A percentile compares a stretch with the other conserved stretches of the same genome.
phyloP scores from a whole-genome alignment of 2,329 filamentous ascomycete genomes.

The Sphaerulina vaccinii region DNA sequence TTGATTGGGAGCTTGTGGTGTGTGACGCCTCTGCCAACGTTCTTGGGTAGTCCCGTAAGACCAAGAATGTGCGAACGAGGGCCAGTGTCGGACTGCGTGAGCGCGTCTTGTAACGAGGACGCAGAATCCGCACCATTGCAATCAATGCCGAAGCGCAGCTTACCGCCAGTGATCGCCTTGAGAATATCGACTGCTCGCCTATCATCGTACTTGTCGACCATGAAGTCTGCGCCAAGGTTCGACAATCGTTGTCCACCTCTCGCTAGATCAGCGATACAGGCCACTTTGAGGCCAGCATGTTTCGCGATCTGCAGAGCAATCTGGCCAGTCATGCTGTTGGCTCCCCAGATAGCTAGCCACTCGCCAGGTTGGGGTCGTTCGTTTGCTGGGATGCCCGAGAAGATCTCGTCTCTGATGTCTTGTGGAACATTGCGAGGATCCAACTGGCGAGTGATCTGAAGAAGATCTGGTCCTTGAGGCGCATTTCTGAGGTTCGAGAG shows the following conservation, averaged over 20 bases:
- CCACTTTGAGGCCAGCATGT: conserved; percentile 62
- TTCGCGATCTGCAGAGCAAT: conserved; percentile 67
- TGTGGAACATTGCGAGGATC: conserved; percentile 52
- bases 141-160: conserved; percentile 67
- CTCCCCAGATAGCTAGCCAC: conserved; percentile 74
- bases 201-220: conserved; percentile 68
- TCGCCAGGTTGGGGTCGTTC: conserved; percentile 62
- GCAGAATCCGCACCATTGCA: conserved; percentile 66
- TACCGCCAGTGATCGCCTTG: conserved; percentile 55
- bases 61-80: conserved; percentile 60
- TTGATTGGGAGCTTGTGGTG: conserved; percentile 73
- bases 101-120: conserved; percentile 54
- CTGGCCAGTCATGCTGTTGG: conserved; percentile 69
- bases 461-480: conserved; percentile 59
- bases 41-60: conserved; percentile 65
- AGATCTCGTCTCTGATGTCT: conserved; percentile 64
- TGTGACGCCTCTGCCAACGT: conserved; percentile 46
- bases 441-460: conserved; percentile 51
- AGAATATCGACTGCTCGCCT: conserved; percentile 66
- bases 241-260: conserved; percentile 63
- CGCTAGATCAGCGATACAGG: conserved; percentile 65
- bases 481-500: conserved; percentile 48
- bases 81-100: conserved; percentile 39
- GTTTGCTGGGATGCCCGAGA: conserved; percentile 51
- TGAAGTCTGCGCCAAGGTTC: conserved; percentile 57